phyloP scores from a whole-genome alignment of 2,329 filamentous ascomycete species.

The Aspergillus aculeatus region DNA sequence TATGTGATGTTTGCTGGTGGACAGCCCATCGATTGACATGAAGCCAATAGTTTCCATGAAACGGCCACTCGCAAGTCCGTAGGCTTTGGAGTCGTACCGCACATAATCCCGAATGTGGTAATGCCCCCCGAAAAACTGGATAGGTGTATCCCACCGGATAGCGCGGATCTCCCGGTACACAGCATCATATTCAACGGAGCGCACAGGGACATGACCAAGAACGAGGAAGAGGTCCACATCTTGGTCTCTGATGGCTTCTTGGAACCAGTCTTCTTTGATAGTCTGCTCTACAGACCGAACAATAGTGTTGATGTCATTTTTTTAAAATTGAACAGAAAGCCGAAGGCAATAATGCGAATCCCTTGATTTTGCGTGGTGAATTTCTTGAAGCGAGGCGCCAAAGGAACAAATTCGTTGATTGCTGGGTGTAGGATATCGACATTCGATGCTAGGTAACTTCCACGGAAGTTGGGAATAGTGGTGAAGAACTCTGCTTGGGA shows the following conservation, averaged over 20 bases:
- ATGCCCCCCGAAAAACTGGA: conserved; percentile 90
- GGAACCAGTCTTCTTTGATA: conserved; percentile 84
- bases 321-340: conserved; percentile 92
- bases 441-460: conserved; percentile 85
- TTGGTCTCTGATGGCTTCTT: conserved; percentile 72
- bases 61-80: conserved; percentile 79
- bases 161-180: conserved; percentile 77
- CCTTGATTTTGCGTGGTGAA: conserved; percentile 90
- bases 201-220: conserved; percentile 78
- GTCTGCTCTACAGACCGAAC: conserved; percentile 78
- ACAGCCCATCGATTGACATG: conserved; percentile 74
- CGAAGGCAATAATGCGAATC: conserved; percentile 81
- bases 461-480: conserved; percentile 79
- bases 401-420: conserved; percentile 68
- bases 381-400: conserved; percentile 80
- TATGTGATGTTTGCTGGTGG: conserved; percentile 38
- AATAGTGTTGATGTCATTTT: conserved; percentile 88
- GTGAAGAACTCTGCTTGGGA: conserved; percentile 74
- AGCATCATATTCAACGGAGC: conserved; percentile 73
- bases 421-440: conserved; percentile 78
- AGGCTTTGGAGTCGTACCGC: conserved; percentile 73
- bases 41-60: conserved; percentile 97
- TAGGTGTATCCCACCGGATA: conserved; percentile 75
- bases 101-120: conserved; percentile 83
- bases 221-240: conserved; percentile 86